Percentiles rank a stretch among this genome's conserved stretches.
Conservation (phyloP, 768 basidiomycete genomes). For the Mycena rosella region DNA sequence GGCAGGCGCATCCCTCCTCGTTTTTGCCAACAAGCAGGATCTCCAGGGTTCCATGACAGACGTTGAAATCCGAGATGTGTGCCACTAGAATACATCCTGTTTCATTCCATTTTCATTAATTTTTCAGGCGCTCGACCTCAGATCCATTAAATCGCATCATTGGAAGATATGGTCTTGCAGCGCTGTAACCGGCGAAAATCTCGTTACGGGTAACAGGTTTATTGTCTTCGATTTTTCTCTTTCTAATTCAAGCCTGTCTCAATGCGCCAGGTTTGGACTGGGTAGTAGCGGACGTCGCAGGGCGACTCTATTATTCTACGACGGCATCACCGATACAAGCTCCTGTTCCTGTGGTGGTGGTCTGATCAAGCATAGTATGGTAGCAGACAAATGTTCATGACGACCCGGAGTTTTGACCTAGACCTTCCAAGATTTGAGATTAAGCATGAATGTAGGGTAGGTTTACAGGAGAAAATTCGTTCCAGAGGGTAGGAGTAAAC, state of each 20-base stretch:
- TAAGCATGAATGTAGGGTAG: too few species aligned
- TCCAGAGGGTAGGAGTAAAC: too few species aligned
- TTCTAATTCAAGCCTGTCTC: slow-evolving; percentile 14
- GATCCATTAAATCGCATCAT: slow-evolving; percentile 85
- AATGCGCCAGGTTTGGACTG: slow-evolving; percentile 75
- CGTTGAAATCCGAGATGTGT: slow-evolving; percentile 87
- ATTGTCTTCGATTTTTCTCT: slow-evolving; percentile 1
- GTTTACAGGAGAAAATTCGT: too few species aligned
- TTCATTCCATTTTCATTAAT: slow-evolving; percentile 21
- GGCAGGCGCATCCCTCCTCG: slow-evolving; percentile 94
- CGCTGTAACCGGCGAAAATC: slow-evolving; percentile 89
- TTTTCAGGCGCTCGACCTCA: slow-evolving; percentile 82
- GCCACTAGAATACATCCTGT: slow-evolving; percentile 35
- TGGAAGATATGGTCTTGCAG: slow-evolving; percentile 95
- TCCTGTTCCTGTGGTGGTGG: slow-evolving; percentile 38
- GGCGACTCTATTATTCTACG: slow-evolving; percentile 84
- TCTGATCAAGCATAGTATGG: slow-evolving; percentile 29
- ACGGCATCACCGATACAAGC: slow-evolving; percentile 39
- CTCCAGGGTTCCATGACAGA: slow-evolving; percentile 88
- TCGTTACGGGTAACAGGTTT: slow-evolving; percentile 68
- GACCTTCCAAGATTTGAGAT: too few species aligned
- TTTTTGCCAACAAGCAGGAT: slow-evolving; percentile 99
- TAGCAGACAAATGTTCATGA: too few species aligned
- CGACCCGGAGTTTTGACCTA: too few species aligned
- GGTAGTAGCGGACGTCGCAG: slow-evolving; percentile 91